These are phyloP conservation scores for Boletus eberwhitei DNA, from an alignment of 768 basidiomycete genomes.

Conservation along the genomic window DNA sequence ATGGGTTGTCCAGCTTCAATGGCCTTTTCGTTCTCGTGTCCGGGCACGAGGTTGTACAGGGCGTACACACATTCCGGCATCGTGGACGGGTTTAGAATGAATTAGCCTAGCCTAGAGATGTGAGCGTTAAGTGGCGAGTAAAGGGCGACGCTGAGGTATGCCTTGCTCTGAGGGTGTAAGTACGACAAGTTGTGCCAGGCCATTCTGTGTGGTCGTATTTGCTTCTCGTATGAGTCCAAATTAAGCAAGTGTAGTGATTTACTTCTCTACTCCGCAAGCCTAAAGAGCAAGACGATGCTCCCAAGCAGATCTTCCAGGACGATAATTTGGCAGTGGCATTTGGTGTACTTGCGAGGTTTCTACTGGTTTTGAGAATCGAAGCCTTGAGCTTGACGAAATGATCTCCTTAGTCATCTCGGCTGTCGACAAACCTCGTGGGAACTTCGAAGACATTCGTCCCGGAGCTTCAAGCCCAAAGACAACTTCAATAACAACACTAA, in stretches of 20 bases:
- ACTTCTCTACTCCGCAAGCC: too few relatives aligned
- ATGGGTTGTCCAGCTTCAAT: slow-evolving; percentile 86
- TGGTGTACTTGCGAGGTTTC: background rate
- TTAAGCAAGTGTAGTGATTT: too few relatives aligned
- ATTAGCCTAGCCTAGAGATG: background rate
- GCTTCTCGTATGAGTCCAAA: too few relatives aligned
- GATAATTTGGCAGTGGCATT: background rate
- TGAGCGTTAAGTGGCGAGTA: background rate
- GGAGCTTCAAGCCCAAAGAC: background rate
- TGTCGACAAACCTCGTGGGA: too few relatives aligned
- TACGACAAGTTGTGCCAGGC: too few relatives aligned
- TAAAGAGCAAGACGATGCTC: background rate
- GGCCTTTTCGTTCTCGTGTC: slow-evolving; percentile 89
- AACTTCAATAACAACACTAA: background rate
- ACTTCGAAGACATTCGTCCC: background rate
- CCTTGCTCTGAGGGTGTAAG: too few relatives aligned
- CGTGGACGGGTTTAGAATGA: slow-evolving; percentile 2
- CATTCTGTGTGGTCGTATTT: too few relatives aligned
- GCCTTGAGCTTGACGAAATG: background rate
- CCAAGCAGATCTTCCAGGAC: background rate
- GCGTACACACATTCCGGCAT: slow-evolving; percentile 88
- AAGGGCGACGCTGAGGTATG: too few relatives aligned
- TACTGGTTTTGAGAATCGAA: background rate
- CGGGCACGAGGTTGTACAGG: slow-evolving; percentile 82
- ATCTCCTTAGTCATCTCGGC: background rate